Conservation (phyloP, 768 basidiomycete species). For the Collybiopsis confluens region DNA sequence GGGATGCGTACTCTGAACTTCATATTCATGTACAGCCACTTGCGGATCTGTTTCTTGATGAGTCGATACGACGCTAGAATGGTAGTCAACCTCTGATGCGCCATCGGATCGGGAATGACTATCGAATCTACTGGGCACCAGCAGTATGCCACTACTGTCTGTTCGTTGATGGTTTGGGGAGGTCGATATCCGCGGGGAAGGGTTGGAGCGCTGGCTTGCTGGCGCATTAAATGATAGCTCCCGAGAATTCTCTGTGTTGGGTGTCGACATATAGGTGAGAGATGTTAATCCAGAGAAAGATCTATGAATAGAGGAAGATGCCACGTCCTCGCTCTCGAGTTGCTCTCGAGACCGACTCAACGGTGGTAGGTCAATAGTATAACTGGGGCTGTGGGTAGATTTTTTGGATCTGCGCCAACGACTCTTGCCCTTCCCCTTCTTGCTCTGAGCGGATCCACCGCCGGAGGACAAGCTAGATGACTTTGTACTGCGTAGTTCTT, state of each 20-base stretch:
- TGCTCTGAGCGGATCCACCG: conserved; percentile 8
- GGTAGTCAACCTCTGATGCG: not conserved
- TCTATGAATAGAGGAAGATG: not conserved
- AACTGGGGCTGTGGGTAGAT: conserved; percentile 9
- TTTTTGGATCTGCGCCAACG: conserved; percentile 7
- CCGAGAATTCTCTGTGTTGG: conserved; percentile 11
- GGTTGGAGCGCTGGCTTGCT: not conserved
- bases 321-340: not conserved
- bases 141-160: conserved; percentile 11
- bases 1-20: not conserved
- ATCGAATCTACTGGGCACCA: conserved; percentile 5
- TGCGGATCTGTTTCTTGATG: not conserved
- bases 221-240: conserved; percentile 13
- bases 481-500: conserved; percentile 15
- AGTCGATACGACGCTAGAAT: not conserved
- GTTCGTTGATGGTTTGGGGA: conserved; percentile 15
- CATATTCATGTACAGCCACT: conserved; percentile 5
- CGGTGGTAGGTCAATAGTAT: conserved; percentile 11
- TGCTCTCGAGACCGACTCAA: not conserved
- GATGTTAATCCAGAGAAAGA: conserved; percentile 16
- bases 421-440: conserved; percentile 8
- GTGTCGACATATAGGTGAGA: conserved; percentile 20
- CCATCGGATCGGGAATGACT: conserved; percentile 3
- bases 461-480: not conserved
- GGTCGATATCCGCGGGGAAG: conserved; percentile 1